Base-by-base conservation (phyloP, 176 grass and related monocot genomes). In the Oryza nivara region DNA sequence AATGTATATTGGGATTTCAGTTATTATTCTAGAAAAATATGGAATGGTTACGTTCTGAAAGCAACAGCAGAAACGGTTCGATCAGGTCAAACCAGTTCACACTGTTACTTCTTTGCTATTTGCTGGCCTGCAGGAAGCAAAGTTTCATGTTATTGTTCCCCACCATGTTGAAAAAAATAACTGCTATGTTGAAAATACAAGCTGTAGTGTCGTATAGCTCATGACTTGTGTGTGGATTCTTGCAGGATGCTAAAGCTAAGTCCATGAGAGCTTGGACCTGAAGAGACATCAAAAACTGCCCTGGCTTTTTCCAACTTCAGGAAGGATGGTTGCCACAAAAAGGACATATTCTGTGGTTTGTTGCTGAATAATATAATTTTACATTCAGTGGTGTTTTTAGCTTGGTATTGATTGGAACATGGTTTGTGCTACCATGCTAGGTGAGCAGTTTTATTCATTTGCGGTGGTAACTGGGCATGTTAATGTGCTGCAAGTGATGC, bases 161-260 rank as follows among this genome's bases (percentile, higher is more conserved):
- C 30, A 68, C 32, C 32, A 54, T 22, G 35, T 38, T 60, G 35
- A 70, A 6, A 0, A 0, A 80, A 70, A 54, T 56, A 68, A 11
- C 56, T 81, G 12, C 2, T 71, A 32, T 22, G 61, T 17, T 70
- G 34, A n/a, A 82, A 82, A 64, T 64, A 45, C 15, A 14, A 48
- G n/a, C 38, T 45, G 15, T 61, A 28, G 52, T 56, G 52, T 49
- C 47, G 5, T 56, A 56, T 60, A 19, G 35, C 51, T 61, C 20
- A 44, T 43, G 13, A 20, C 9, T 13, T 11, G 13, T 26, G 4
- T 70, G 22, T 32, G 68, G 35, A 63, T 82, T 82, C 22, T 82
- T 32, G 68, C 40, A 48, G 80, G 40, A 35, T 65, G 80, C 11
- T 74, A 26, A 48, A 23, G 0, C 0, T 23, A 23, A 23, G 23